These are phyloP conservation scores for Odonthalia washingtoniensis DNA, from an alignment of 31 red algal genomes.

Conservation along the genomic window DNA sequence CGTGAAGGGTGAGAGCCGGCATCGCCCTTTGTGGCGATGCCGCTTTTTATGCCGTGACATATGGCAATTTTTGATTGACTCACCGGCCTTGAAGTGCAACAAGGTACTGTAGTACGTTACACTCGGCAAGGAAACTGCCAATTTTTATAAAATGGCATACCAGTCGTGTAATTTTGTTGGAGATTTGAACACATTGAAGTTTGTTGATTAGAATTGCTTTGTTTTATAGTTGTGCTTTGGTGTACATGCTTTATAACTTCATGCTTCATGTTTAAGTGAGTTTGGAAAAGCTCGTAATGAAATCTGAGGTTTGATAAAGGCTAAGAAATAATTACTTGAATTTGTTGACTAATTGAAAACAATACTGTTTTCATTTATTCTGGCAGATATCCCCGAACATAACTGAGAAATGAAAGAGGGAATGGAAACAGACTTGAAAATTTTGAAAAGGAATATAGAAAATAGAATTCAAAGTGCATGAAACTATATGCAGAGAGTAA, in stretches of 20 bases:
- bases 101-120: too few relatives aligned
- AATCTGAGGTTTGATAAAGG: slow-evolving; percentile 15
- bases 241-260: slow-evolving; percentile 55
- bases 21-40: too few relatives aligned
- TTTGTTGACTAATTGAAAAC: slow-evolving; percentile 31
- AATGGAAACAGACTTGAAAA: background rate
- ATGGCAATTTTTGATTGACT: too few relatives aligned
- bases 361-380: too few relatives aligned
- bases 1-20: too few relatives aligned
- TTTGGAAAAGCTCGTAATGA: slow-evolving; percentile 49
- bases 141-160: slow-evolving; percentile 60
- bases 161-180: slow-evolving; percentile 51
- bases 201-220: slow-evolving; percentile 45
- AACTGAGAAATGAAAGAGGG: slow-evolving; percentile 28
- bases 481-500: slow-evolving; percentile 47
- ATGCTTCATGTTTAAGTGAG: slow-evolving; percentile 55
- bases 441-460: slow-evolving; percentile 22
- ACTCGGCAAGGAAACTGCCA: slow-evolving; percentile 48
- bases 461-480: slow-evolving; percentile 47
- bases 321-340: slow-evolving; percentile 5
- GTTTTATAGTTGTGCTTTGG: slow-evolving; percentile 65
- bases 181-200: slow-evolving; percentile 46
- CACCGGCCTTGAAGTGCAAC: too few relatives aligned
- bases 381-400: background rate
- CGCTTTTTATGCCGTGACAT: too few relatives aligned